These are phyloP conservation scores for Xylaria cubensis DNA, from an alignment of 495 filamentous ascomycete genomes.

Conservation along the genomic window DNA sequence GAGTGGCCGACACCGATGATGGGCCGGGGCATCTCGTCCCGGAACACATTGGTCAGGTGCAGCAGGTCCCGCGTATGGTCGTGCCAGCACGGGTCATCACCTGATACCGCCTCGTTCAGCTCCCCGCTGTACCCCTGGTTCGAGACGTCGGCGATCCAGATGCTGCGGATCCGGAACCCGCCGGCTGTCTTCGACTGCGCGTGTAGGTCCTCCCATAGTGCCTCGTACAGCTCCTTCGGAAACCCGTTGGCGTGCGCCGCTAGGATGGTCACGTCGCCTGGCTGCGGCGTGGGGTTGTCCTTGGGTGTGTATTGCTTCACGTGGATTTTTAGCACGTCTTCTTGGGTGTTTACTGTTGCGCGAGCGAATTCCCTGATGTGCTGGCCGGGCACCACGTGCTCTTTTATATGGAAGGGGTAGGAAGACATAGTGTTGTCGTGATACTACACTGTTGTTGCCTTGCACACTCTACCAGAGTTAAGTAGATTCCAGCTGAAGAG, in stretches of 20 bases:
- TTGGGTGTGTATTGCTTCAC: slow-evolving; percentile 86
- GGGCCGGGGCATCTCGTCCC: slow-evolving; percentile 81
- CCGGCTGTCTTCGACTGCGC: slow-evolving; percentile 38
- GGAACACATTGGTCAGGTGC: slow-evolving; percentile 86
- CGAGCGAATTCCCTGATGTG: slow-evolving; percentile 77
- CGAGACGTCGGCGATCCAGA: slow-evolving; percentile 87
- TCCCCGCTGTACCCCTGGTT: slow-evolving; percentile 78
- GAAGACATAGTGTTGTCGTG: slow-evolving; percentile 23
- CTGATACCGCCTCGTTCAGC: slow-evolving; percentile 74
- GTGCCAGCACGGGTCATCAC: slow-evolving; percentile 86
- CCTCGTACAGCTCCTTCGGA: slow-evolving; percentile 93
- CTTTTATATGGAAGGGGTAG: slow-evolving; percentile 47
- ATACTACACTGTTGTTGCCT: background rate
- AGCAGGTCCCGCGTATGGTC: slow-evolving; percentile 89
- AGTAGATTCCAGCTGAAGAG: background rate
- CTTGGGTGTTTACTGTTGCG: slow-evolving; percentile 66
- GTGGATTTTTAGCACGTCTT: slow-evolving; percentile 68
- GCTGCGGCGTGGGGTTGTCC: slow-evolving; percentile 66
- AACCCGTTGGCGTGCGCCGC: slow-evolving; percentile 88
- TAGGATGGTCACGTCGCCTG: slow-evolving; percentile 82
- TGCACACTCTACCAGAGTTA: background rate
- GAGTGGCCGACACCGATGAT: slow-evolving; percentile 92
- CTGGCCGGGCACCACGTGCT: slow-evolving; percentile 69
- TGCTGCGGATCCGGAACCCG: slow-evolving; percentile 74
- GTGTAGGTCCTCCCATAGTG: slow-evolving; percentile 81